phyloP scores from a whole-genome alignment of 805 yeast species.

The Lipomyces sp. region DNA sequence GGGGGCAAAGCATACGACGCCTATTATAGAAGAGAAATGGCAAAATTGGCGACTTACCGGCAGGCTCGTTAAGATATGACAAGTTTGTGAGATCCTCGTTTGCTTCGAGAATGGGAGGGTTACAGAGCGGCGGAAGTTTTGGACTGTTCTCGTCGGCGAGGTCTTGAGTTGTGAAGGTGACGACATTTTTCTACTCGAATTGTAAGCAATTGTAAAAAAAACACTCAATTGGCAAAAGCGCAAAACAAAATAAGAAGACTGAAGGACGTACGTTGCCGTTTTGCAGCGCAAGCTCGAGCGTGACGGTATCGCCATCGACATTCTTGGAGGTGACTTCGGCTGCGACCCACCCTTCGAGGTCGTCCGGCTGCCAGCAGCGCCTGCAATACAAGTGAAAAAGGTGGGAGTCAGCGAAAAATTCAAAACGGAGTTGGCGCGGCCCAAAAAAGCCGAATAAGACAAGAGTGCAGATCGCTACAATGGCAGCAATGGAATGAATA shows the following conservation, averaged over 20 bases:
- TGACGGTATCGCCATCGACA: conserved; percentile 45
- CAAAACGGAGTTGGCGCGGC: background rate
- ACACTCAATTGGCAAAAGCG: too few species aligned
- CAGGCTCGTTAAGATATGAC: conserved; percentile 92
- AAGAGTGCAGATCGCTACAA: background rate
- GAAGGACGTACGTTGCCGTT: conserved; percentile 39
- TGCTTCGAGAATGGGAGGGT: conserved; percentile 88
- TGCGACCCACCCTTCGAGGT: conserved; percentile 69
- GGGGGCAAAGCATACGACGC: background rate
- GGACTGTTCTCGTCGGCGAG: conserved; percentile 42
- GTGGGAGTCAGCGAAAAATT: background rate
- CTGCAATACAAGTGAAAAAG: conserved; percentile 32
- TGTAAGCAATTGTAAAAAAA: background rate
- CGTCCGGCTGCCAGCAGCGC: conserved; percentile 77
- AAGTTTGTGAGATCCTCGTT: conserved; percentile 91
- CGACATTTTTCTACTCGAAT: conserved; percentile 27
- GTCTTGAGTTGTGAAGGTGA: conserved; percentile 27
- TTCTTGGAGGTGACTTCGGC: conserved; percentile 53
- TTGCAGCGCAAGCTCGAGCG: conserved; percentile 53
- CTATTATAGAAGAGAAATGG: background rate
- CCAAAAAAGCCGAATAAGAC: background rate
- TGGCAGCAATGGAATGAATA: background rate
- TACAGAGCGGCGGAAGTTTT: conserved; percentile 74
- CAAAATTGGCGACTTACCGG: conserved; percentile 37
- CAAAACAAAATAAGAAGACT: background rate